Conservation (phyloP, 1,139 yeast genomes). For the Hanseniaspora uvarum region DNA sequence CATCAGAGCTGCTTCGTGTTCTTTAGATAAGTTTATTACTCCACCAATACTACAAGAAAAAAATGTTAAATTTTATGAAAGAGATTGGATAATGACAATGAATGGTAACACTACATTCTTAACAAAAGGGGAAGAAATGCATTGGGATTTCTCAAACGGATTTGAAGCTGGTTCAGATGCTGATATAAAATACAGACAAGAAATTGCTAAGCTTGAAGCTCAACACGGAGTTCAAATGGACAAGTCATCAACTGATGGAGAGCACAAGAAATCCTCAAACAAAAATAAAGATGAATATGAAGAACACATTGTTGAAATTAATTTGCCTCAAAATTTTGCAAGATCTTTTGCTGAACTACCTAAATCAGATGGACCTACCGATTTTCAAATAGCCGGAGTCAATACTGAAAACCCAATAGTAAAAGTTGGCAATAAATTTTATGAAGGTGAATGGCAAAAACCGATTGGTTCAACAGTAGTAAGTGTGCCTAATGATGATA, state of each 20-base stretch:
- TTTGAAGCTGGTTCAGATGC: conserved; percentile 74
- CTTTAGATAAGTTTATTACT: conserved; percentile 48
- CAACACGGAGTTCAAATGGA: conserved; percentile 14
- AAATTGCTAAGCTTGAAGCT: conserved; percentile 21
- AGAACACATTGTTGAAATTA: conserved; percentile 39
- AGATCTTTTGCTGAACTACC: conserved; percentile 15
- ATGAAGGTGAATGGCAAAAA: conserved; percentile 68
- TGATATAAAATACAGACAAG: conserved; percentile 46
- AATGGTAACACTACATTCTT: conserved; percentile 64
- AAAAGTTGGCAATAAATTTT: conserved; percentile 46
- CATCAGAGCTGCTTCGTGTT: conserved; percentile 46
- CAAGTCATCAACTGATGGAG: not conserved
- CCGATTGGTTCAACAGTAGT: conserved; percentile 73
- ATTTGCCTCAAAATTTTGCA: conserved; percentile 31
- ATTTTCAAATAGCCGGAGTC: conserved; percentile 44
- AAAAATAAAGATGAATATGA: conserved; percentile 27
- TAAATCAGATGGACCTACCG: conserved; percentile 29
- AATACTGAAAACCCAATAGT: conserved; percentile 44
- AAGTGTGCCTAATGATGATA: conserved; percentile 7
- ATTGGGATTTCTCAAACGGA: conserved; percentile 60
- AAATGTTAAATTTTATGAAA: conserved; percentile 30
- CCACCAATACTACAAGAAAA: conserved; percentile 23
- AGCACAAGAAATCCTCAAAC: conserved; percentile 19
- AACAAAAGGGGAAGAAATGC: conserved; percentile 77
- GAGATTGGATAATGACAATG: conserved; percentile 45